Evolutionary conservation across 2,329 filamentous ascomycete genomes (phyloP), one percentile per base, ranked within the genome.

Genomic region (Raffaelea albimanens): DNA sequence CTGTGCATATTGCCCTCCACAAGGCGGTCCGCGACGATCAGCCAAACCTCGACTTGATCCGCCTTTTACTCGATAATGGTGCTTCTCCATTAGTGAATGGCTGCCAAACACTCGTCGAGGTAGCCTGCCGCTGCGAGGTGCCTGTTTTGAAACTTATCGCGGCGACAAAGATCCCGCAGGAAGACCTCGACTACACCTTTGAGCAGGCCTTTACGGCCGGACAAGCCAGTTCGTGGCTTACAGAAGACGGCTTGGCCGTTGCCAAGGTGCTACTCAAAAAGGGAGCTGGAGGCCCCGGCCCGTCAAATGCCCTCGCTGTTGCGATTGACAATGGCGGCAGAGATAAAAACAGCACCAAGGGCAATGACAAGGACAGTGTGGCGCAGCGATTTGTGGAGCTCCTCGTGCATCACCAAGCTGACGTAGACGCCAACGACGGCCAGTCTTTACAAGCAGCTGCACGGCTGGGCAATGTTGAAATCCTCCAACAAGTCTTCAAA

Each of bases 401-500:
- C 0, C 58, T 73, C 1, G 53, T 70, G 16, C 58, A 63, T 19
- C 52, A 65, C 43, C 64, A 66, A 2, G 69, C 67, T n/a, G 63
- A 71, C 47, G 67, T 76, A 49, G 71, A 76, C 55, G 64, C 70
- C 50, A 65, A 71, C 19, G 58, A 71, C 43, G 80, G 79, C 7
- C 65, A 76, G 55, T 71, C 74, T 2, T 59, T 83, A 7, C 70
- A 72, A 46, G 63, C 70, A 44, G 77, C 78, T 2, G 73, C 78
- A 1, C 69, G 69, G 1, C 70, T 67, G 40, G 76, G 71, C 7
- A 69, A 78, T 43, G 58, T 66, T 5, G 63, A 66, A 13, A 68
- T 82, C 52, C 71, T 78, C 2, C 63, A 61, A 43, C 63, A 68
- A 42, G 64, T 83, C 20, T 63, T 83, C 5, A 60, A 65, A 4